Percentiles rank a stretch among this genome's conserved stretches.
Evolutionary conservation across 225 moss, liverwort and hornwort genomes (phyloP).

Genomic region (Neckera pumila): DNA sequence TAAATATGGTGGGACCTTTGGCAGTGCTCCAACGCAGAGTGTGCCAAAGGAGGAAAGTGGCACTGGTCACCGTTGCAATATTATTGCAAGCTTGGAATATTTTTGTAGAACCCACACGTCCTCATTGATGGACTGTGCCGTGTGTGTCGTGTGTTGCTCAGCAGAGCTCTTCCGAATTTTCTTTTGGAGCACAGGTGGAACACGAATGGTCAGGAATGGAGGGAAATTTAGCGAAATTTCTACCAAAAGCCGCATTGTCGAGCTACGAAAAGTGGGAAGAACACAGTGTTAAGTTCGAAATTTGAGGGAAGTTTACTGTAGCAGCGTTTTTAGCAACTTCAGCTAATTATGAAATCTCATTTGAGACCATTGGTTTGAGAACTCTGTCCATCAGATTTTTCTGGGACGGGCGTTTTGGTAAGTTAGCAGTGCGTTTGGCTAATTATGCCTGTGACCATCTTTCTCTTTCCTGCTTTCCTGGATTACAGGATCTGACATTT

Average conservation of each 20-base stretch:
- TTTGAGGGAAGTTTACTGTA: not conserved
- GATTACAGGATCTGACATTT: not conserved
- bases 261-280: not conserved
- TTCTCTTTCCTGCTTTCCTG: not conserved
- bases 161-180: not conserved
- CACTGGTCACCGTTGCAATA: not conserved
- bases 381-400: not conserved
- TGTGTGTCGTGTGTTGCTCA: not conserved
- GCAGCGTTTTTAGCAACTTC: not conserved
- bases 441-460: not conserved
- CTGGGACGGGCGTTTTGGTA: not conserved
- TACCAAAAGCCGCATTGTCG: not conserved
- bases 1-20: not conserved
- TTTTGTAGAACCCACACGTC: not conserved
- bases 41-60: not conserved
- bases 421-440: no score
- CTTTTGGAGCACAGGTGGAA: not conserved
- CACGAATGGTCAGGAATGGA: not conserved
- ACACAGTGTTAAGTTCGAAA: not conserved
- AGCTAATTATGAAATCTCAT: not conserved
- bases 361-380: not conserved
- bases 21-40: not conserved
- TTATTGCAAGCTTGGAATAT: not conserved
- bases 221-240: not conserved
- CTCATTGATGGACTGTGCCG: not conserved